Percentiles rank a stretch among this genome's conserved stretches.
These are phyloP conservation scores for Cenococcum geophilum DNA, from an alignment of 495 filamentous ascomycete species.

Conservation along the genomic window DNA sequence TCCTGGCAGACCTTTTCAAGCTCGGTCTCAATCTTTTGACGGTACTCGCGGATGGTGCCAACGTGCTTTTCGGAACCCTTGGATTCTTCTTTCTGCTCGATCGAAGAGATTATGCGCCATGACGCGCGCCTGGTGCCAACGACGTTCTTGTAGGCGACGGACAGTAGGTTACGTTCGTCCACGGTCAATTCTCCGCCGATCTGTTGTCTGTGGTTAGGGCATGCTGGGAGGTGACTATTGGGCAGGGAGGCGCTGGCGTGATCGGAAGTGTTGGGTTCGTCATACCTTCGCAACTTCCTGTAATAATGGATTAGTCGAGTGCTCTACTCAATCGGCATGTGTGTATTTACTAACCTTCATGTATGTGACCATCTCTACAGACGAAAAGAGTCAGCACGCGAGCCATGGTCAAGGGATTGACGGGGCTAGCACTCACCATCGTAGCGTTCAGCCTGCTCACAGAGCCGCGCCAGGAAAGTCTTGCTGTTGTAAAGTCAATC, in stretches of 20 bases:
- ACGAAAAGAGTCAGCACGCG: slow-evolving; percentile 34
- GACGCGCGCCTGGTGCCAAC: slow-evolving; percentile 98
- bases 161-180: slow-evolving; percentile 98
- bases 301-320: slow-evolving; percentile 26
- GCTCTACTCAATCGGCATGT: background rate
- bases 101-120: slow-evolving; percentile 99
- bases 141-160: slow-evolving; percentile 99
- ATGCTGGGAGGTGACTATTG: slow-evolving; percentile 3
- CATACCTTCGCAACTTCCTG: slow-evolving; percentile 95
- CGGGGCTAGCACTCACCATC: slow-evolving; percentile 63
- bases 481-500: slow-evolving; percentile 59
- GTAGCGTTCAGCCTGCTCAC: slow-evolving; percentile 99
- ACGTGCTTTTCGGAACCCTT: slow-evolving; percentile 99
- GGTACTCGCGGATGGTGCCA: slow-evolving; percentile 91
- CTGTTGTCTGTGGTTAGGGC: slow-evolving; percentile 38
- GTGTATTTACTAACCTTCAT: slow-evolving; percentile 73
- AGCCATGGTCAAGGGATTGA: slow-evolving; percentile 4
- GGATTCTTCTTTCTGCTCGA: slow-evolving; percentile 99
- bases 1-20: slow-evolving; percentile 98
- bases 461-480: slow-evolving; percentile 99
- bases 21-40: slow-evolving; percentile 97
- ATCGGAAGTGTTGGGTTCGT: slow-evolving; percentile 14
- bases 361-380: slow-evolving; percentile 92
- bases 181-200: slow-evolving; percentile 93
- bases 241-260: slow-evolving; percentile 1